Percentiles rank a stretch among this genome's conserved stretches.
Conservation (phyloP, 2,329 filamentous ascomycete species). For the Talaromyces sp. region DNA sequence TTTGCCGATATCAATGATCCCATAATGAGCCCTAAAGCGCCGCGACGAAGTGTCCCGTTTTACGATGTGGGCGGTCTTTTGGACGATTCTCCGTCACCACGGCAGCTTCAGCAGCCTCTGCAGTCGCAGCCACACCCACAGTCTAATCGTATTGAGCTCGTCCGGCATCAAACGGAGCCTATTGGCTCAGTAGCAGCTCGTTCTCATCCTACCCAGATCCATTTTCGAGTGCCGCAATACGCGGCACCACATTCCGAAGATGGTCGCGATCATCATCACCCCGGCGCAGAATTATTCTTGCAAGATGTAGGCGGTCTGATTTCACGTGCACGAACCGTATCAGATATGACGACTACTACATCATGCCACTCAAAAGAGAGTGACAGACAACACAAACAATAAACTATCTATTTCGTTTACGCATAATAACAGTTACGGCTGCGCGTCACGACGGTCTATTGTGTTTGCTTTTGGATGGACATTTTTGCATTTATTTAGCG, state of each 20-base stretch:
- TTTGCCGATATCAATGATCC: conserved; percentile 4
- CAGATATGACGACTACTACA: neutral
- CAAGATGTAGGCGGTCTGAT: neutral
- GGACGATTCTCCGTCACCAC: conserved; percentile 47
- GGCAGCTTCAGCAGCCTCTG: neutral
- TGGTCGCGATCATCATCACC: neutral
- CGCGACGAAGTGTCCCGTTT: conserved; percentile 66
- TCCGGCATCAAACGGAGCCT: neutral
- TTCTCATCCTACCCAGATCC: neutral
- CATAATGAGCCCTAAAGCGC: conserved; percentile 32
- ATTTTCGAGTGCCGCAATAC: neutral
- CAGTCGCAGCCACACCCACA: neutral
- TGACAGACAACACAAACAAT: neutral
- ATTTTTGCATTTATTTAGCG: conserved; percentile 13
- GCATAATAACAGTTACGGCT: neutral
- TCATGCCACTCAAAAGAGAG: neutral
- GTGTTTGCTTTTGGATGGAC: neutral
- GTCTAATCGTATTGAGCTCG: neutral
- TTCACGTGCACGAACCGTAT: neutral
- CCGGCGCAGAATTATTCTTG: neutral
- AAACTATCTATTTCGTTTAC: neutral
- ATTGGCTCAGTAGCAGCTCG: neutral
- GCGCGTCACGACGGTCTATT: neutral
- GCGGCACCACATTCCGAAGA: neutral
- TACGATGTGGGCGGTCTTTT: conserved; percentile 81